Evolutionary conservation across 768 basidiomycete species (phyloP).

Genomic region (Vararia minispora): DNA sequence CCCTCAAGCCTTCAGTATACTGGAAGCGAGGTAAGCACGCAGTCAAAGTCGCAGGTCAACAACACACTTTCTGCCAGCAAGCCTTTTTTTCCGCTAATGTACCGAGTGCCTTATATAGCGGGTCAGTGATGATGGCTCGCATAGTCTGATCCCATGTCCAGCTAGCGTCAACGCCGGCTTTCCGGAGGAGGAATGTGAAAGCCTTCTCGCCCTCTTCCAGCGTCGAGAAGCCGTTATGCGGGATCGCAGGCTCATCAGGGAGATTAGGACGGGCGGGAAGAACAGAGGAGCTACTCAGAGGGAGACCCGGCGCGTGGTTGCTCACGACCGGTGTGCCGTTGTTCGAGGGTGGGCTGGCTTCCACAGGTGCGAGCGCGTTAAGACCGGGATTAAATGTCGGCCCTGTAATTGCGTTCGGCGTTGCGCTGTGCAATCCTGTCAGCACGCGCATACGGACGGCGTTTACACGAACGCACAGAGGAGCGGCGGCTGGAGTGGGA

Average conservation of each 20-base stretch:
- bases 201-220: constrained; percentile 89
- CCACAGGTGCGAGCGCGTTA: constrained; percentile 7
- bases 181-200: constrained; percentile 81
- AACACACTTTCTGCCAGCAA: constrained; percentile 80
- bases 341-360: constrained; percentile 7
- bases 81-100: constrained; percentile 92
- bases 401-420: constrained; percentile 4
- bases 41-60: background rate
- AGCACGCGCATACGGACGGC: background rate
- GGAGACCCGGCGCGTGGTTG: constrained; percentile 43
- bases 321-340: constrained; percentile 35
- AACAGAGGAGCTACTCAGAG: constrained; percentile 47
- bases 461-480: constrained; percentile 11
- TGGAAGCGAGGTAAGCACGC: constrained; percentile 20
- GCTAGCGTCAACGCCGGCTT: constrained; percentile 80
- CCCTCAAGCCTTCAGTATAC: constrained; percentile 70
- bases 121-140: constrained; percentile 97
- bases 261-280: constrained; percentile 69
- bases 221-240: constrained; percentile 81
- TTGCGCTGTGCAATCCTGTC: constrained; percentile 1
- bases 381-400: background rate
- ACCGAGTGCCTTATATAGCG: constrained; percentile 88
- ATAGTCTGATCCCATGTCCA: constrained; percentile 99
- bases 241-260: constrained; percentile 81
- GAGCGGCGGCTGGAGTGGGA: constrained; percentile 25